Base-by-base conservation (phyloP, 169 alveolate genomes). In the Cryptosporidium ryanae region DNA sequence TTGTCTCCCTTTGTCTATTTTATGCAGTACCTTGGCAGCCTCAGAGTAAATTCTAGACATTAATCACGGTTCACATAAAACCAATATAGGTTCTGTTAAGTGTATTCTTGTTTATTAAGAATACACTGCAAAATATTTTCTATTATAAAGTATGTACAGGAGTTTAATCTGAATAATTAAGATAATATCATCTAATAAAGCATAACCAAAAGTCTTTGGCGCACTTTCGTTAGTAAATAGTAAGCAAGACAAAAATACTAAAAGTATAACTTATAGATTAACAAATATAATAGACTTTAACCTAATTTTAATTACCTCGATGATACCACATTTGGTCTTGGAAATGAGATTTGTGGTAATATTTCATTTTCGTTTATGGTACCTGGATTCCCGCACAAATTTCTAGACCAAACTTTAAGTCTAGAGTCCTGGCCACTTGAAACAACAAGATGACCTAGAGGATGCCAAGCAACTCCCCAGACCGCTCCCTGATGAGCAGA, bases 391-490 rank as follows among this genome's bases (percentile, higher is more conserved):
- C 87, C 71, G 63, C 87, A 76, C 27, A 76, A 44, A 43, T 32
- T 76, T 59, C 87, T 76, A 15, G 87, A 76, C 87, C 87, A 76
- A 4, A 76, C 44, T 76, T 76, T 76, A 21, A 76, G 87, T 34
- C 87, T 76, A 25, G 87, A 76, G 89, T 94, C 95, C 63, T 94
- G 96, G 49, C 96, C 91, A 65, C 96, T 93, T 18, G 97, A 90
- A 50, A 95, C 96, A 59, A 94, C 93, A 89, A 94, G 61, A 81
- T 94, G 97, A 1, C 97, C 97, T 67, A 93, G 66, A 21, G 97
- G 97, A 66, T 94, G 96, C 95, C 96, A 94, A 44, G 87, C 87
- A 76, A 76, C 87, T 76, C 87, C 87, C 87, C 87, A 76, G 15
- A 76, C 87, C 18, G 87, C 87, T 25, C 87, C 87, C 63, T 76